Evolutionary conservation across 176 grass and related monocot genomes (phyloP), one percentile per base, ranked within the genome.

Genomic region (Carex kokanica): DNA sequence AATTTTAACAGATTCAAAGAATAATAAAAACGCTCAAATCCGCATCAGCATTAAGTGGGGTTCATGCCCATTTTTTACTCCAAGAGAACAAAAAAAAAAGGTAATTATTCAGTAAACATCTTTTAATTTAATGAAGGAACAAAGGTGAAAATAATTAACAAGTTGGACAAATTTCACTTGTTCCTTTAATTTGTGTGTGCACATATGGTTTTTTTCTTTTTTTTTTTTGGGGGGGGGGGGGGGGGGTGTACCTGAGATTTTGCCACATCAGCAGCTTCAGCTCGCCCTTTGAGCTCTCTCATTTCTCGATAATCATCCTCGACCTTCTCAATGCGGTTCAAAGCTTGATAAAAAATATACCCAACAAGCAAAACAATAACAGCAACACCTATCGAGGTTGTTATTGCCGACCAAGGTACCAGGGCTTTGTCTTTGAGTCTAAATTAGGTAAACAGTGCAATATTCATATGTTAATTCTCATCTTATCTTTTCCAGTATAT

Each of bases 251-350:
- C 93, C 93, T 92, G 88, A 64, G 93, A 92, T 85, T 95, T 95
- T 59, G 93, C 90, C 68, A 95, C 84, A 89, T 95, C 93, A 21
- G 90, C 93, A 86, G 93, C 90, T 87, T 95, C 93, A 83, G 93
- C 93, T 78, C 15, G 84, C 40, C 63, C 86, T 87, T 95, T 95
- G 53, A 95, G 74, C 31, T 92, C 79, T 85, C 78, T 87, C 93
- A 95, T 95, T 81, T 53, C 57, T 60, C 65, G 56, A 64, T 86
- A 95, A 83, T 92, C 85, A 83, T 90, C 66, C 88, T 92, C 90
- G 3, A 88, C 93, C 84, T 89, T 83, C 85, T 90, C 93, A 67
- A 92, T 89, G 8, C 90, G 89, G 65, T 90, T 92, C 72, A 95
- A 31, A 81, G 90, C 87, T 64, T 88, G 88, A 87, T 90, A 88